Percentiles rank a stretch among this genome's conserved stretches.
Evolutionary conservation across 106 monocot genomes (phyloP).

Genomic region (Apostasia ramifera): DNA sequence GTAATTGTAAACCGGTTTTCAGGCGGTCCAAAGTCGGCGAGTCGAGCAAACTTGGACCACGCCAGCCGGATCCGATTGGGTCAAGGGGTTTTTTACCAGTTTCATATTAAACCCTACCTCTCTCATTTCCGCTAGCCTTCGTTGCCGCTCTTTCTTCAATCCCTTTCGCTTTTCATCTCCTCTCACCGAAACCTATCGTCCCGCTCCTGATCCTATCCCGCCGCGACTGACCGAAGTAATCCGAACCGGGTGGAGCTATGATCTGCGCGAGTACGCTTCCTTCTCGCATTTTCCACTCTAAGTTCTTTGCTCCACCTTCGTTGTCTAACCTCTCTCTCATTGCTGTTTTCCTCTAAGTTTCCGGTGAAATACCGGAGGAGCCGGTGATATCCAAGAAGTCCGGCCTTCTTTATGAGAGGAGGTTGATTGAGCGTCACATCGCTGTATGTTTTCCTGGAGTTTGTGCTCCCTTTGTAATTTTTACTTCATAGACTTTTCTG

Average conservation of each 20-base stretch:
- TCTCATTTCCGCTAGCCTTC: not conserved
- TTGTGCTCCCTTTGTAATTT: not conserved
- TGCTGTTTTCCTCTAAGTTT: constrained; percentile 32
- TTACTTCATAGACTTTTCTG: not conserved
- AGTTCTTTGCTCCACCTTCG: not conserved
- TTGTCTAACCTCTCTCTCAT: not conserved
- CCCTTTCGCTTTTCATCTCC: not conserved
- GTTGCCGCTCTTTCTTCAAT: not conserved
- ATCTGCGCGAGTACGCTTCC: constrained; percentile 58
- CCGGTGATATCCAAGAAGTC: constrained; percentile 70
- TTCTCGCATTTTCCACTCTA: not conserved
- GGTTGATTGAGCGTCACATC: constrained; percentile 57
- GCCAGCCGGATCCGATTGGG: no score
- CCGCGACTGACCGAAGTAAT: not conserved
- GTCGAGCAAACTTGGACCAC: no score
- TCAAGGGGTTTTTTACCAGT: no score
- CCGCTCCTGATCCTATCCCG: not conserved
- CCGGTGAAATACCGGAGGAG: constrained; percentile 90
- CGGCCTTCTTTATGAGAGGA: constrained; percentile 19
- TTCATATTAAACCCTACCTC: constrained; percentile 4
- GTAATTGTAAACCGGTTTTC: no score
- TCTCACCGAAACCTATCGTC: not conserved
- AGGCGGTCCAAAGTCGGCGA: no score
- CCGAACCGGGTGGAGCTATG: constrained; percentile 23
- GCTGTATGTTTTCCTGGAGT: constrained; percentile 23